Conservation (phyloP, 176 grass and related monocot genomes). For the Carex cristatella region DNA sequence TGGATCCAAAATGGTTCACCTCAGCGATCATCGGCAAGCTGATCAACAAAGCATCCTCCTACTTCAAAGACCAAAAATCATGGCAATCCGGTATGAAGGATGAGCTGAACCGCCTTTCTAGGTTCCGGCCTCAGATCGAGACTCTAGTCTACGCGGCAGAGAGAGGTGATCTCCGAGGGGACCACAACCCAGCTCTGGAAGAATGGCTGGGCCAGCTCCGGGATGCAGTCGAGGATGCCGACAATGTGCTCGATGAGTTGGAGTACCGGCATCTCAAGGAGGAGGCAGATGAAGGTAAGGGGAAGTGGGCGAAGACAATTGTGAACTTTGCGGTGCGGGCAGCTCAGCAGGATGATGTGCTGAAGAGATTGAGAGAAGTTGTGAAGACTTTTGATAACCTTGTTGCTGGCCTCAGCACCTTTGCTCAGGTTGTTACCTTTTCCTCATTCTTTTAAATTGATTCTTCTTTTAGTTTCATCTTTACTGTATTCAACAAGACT, state of each 20-base stretch:
- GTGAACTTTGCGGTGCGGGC: background rate
- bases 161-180: background rate
- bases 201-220: slow-evolving; percentile 14
- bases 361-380: background rate
- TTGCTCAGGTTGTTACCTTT: background rate
- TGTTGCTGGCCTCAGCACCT: background rate
- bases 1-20: background rate
- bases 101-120: background rate
- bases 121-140: background rate
- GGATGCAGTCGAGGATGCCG: slow-evolving; percentile 7
- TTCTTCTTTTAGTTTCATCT: background rate
- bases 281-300: background rate
- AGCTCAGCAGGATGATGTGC: background rate
- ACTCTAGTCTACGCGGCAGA: background rate
- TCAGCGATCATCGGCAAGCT: background rate
- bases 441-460: background rate
- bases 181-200: background rate
- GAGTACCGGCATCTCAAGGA: slow-evolving; percentile 6
- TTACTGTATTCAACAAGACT: background rate
- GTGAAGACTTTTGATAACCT: background rate
- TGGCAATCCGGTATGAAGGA: slow-evolving; percentile 1
- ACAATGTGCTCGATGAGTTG: slow-evolving; percentile 24
- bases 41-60: background rate
- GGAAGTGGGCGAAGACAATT: background rate
- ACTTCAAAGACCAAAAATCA: slow-evolving; percentile 2